Evolutionary conservation across 306 rosid species (phyloP).

Genomic region (Prunus padus): DNA sequence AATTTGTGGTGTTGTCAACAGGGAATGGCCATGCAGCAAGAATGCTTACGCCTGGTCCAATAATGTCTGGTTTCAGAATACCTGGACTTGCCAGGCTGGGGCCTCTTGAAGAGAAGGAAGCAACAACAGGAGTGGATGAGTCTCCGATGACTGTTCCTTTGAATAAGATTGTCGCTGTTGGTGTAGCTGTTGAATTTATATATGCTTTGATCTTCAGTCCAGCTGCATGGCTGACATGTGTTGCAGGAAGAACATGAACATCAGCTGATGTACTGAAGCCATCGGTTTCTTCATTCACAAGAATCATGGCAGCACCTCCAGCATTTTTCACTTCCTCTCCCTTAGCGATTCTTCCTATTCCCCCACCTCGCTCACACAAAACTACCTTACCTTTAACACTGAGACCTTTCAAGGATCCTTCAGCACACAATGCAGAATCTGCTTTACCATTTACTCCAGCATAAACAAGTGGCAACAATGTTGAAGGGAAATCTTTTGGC

Average conservation of each 20-base stretch:
- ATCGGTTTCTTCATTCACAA: slow-evolving; percentile 42
- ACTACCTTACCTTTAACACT: slow-evolving; percentile 55
- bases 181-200: slow-evolving; percentile 54
- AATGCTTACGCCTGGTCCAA: slow-evolving; percentile 63
- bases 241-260: slow-evolving; percentile 60
- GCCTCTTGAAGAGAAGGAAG: slow-evolving; percentile 78
- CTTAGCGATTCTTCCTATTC: slow-evolving; percentile 47
- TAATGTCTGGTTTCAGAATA: slow-evolving; percentile 72
- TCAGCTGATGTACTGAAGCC: slow-evolving; percentile 55
- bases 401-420: slow-evolving; percentile 42
- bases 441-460: slow-evolving; percentile 52
- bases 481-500: slow-evolving; percentile 37
- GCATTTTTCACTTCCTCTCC: slow-evolving; percentile 63
- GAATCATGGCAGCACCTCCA: slow-evolving; percentile 69
- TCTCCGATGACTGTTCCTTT: slow-evolving; percentile 57
- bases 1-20: slow-evolving; percentile 31
- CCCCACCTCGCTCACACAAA: slow-evolving; percentile 67
- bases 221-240: slow-evolving; percentile 53
- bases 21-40: slow-evolving; percentile 75
- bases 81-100: slow-evolving; percentile 67
- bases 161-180: slow-evolving; percentile 57
- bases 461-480: slow-evolving; percentile 42
- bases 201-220: slow-evolving; percentile 58
- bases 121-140: slow-evolving; percentile 44
- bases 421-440: slow-evolving; percentile 45